Percentiles rank a stretch among this genome's conserved stretches.
These are phyloP conservation scores for Royoungia palumana DNA, from an alignment of 768 basidiomycete genomes.

Conservation along the genomic window DNA sequence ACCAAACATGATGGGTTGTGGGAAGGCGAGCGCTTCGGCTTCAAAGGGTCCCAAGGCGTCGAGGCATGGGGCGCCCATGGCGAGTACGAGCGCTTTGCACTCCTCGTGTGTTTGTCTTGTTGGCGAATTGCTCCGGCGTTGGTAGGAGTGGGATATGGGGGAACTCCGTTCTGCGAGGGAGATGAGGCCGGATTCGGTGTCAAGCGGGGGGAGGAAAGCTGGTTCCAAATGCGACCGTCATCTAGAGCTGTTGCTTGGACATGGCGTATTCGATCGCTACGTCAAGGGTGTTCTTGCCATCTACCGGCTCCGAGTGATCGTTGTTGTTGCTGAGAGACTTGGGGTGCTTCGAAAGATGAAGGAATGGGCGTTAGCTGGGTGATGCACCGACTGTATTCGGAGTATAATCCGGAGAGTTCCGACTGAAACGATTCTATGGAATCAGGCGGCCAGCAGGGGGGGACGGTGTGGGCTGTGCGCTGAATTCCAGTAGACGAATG, in stretches of 20 bases:
- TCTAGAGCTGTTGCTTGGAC: conserved; percentile 60
- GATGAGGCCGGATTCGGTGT: conserved; percentile 24
- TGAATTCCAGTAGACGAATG: conserved; percentile 25
- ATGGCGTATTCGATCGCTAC: conserved; percentile 44
- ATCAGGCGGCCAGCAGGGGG: conserved; percentile 1
- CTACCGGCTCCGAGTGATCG: conserved; percentile 3
- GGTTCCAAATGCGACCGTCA: conserved; percentile 59
- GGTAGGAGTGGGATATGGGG: conserved; percentile 60
- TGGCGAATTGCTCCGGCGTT: conserved; percentile 59
- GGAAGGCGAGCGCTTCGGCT: conserved; percentile 85
- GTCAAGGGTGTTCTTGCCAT: conserved; percentile 29
- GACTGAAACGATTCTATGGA: conserved; percentile 33
- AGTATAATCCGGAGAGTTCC: conserved; percentile 45
- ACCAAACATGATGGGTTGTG: too few relatives aligned
- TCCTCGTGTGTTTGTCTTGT: conserved; percentile 65
- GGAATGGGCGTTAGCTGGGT: conserved; percentile 44
- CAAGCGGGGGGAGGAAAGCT: conserved; percentile 26
- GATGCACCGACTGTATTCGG: conserved; percentile 46
- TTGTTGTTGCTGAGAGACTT: conserved; percentile 6
- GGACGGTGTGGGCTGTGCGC: conserved; percentile 10
- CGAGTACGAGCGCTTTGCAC: conserved; percentile 60
- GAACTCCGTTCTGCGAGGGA: conserved; percentile 50
- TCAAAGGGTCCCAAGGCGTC: conserved; percentile 68
- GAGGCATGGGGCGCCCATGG: conserved; percentile 83
- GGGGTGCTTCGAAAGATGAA: conserved; percentile 22